Conservation (phyloP, 1,284 basidiomycete species). For the Porodaedalea pini region DNA sequence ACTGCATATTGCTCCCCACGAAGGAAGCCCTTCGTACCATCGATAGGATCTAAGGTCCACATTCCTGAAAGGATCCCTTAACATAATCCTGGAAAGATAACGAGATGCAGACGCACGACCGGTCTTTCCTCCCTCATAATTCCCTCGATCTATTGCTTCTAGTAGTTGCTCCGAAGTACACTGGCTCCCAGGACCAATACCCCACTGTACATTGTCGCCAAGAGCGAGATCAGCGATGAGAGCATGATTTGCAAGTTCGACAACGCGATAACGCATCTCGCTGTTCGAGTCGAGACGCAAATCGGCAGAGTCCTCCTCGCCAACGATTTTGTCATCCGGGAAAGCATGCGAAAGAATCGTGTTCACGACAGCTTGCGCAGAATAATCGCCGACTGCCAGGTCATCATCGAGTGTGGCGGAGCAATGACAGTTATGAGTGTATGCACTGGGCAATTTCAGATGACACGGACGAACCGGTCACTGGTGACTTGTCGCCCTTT, state of each 20-base stretch:
- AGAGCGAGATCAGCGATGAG: conserved; percentile 52
- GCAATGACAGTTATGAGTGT: conserved; percentile 3
- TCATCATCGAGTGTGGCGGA: background rate
- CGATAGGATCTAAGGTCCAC: conserved; percentile 92
- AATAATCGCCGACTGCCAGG: conserved; percentile 78
- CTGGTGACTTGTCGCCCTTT: conserved; percentile 94
- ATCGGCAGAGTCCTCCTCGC: conserved; percentile 91
- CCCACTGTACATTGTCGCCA: conserved; percentile 58
- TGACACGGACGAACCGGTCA: conserved; percentile 64
- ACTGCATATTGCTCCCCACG: conserved; percentile 97
- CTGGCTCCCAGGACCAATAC: conserved; percentile 54
- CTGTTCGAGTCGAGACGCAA: conserved; percentile 54
- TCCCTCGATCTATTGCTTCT: conserved; percentile 85
- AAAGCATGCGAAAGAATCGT: conserved; percentile 74
- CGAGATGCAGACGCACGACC: conserved; percentile 60
- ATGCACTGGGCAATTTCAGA: background rate
- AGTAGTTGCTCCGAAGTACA: conserved; percentile 62
- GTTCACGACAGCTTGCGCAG: conserved; percentile 87
- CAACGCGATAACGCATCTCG: conserved; percentile 66
- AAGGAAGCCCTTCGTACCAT: conserved; percentile 94
- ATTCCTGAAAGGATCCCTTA: conserved; percentile 52
- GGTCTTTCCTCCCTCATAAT: conserved; percentile 66
- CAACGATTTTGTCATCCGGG: conserved; percentile 86
- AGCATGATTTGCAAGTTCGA: conserved; percentile 82
- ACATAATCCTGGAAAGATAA: conserved; percentile 22